Percentiles rank a stretch among this genome's conserved stretches.
These are phyloP conservation scores for Penicillium maclennaniae DNA, from an alignment of 495 filamentous ascomycete species.

Conservation along the genomic window DNA sequence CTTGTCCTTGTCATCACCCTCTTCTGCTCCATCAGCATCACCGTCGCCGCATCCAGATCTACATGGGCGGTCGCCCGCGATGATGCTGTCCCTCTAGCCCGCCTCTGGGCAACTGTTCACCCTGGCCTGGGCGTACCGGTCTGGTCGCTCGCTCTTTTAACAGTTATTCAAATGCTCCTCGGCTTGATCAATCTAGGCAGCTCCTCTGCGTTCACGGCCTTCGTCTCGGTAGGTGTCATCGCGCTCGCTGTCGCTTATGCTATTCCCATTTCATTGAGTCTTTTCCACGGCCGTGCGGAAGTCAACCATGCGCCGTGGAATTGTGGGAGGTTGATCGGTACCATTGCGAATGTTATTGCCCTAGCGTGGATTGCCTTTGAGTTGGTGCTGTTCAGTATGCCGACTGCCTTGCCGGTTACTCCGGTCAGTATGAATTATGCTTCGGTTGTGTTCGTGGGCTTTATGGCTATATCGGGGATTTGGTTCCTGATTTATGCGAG, in stretches of 20 bases:
- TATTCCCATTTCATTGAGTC: slow-evolving; percentile 53
- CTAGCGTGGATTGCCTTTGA: slow-evolving; percentile 59
- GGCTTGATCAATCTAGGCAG: slow-evolving; percentile 64
- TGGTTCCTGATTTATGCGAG: slow-evolving; percentile 48
- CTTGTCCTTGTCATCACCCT: slow-evolving; percentile 60
- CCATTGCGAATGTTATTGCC: slow-evolving; percentile 52
- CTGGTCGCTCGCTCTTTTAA: slow-evolving; percentile 34
- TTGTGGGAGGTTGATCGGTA: slow-evolving; percentile 52
- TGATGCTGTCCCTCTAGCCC: slow-evolving; percentile 37
- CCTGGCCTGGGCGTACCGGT: slow-evolving; percentile 31
- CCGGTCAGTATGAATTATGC: slow-evolving; percentile 57
- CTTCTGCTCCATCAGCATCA: slow-evolving; percentile 61
- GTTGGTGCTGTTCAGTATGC: slow-evolving; percentile 56
- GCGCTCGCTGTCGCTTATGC: slow-evolving; percentile 56
- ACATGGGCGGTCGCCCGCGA: slow-evolving; percentile 62
- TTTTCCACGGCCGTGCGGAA: slow-evolving; percentile 47
- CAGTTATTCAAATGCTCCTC: slow-evolving; percentile 43
- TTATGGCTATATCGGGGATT: slow-evolving; percentile 35
- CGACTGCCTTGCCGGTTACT: slow-evolving; percentile 46
- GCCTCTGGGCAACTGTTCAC: slow-evolving; percentile 32
- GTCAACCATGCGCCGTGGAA: slow-evolving; percentile 53
- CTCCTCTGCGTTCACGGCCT: slow-evolving; percentile 57
- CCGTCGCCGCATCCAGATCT: slow-evolving; percentile 54
- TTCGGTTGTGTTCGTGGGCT: slow-evolving; percentile 58
- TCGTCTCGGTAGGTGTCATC: slow-evolving; percentile 61